Percentiles rank a stretch among this genome's conserved stretches.
Evolutionary conservation across 805 yeast species (phyloP).

Genomic region (Pichia cephalocereana): DNA sequence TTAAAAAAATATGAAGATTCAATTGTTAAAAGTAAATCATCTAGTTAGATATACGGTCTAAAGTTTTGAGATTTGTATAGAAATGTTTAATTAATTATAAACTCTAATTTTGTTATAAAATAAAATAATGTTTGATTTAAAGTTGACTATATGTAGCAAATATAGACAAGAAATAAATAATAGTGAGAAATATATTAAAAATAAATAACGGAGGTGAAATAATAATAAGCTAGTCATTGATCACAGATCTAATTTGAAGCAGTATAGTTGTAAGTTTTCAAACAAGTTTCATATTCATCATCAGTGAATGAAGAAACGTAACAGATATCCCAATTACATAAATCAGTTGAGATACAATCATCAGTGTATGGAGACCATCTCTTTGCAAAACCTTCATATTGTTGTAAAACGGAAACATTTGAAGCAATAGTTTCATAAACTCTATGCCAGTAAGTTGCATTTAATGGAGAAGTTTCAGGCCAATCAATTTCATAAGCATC

Average conservation of each 20-base stretch:
- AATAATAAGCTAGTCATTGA: not conserved
- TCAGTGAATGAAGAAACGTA: constrained; percentile 29
- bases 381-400: constrained; percentile 38
- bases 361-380: constrained; percentile 50
- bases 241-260: not conserved
- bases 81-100: not conserved
- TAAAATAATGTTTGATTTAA: not conserved
- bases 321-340: constrained; percentile 37
- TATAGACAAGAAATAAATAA: no score
- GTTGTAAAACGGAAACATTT: constrained; percentile 37
- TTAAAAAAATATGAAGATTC: constrained; percentile 36
- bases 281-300: constrained; percentile 20
- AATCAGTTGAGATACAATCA: constrained; percentile 39
- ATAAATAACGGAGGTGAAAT: not conserved
- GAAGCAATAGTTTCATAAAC: constrained; percentile 39
- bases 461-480: constrained; percentile 53
- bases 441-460: constrained; percentile 59
- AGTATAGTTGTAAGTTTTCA: constrained; percentile 1
- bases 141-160: no score
- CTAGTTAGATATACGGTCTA: not conserved
- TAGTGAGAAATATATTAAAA: not conserved
- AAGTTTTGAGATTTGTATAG: no score
- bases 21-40: constrained; percentile 17
- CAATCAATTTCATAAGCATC: constrained; percentile 47
- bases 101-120: not conserved